phyloP scores from a whole-genome alignment of 2,329 filamentous ascomycete species.

The Clarireedia paspali region DNA sequence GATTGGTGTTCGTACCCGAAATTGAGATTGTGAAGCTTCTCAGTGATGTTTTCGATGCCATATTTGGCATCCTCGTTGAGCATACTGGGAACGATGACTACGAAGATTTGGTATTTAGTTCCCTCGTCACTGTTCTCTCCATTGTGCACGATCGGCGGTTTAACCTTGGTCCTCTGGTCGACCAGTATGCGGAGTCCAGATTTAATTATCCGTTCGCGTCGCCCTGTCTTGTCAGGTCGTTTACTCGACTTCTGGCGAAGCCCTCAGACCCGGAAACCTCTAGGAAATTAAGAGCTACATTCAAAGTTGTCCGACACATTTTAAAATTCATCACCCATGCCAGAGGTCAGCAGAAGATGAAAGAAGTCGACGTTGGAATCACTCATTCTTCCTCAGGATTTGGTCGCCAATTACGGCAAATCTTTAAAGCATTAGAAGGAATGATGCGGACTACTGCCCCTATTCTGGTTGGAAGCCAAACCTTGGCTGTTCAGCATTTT shows the following conservation, averaged over 20 bases:
- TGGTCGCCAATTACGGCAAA: slow-evolving; percentile 71
- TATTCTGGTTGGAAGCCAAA: slow-evolving; percentile 87
- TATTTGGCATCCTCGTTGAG: slow-evolving; percentile 88
- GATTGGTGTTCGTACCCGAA: slow-evolving; percentile 88
- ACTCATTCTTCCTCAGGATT: slow-evolving; percentile 67
- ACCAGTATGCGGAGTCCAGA: slow-evolving; percentile 78
- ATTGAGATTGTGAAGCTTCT: slow-evolving; percentile 96
- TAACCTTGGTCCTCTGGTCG: slow-evolving; percentile 82
- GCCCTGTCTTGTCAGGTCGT: slow-evolving; percentile 78
- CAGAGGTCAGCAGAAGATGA: slow-evolving; percentile 76
- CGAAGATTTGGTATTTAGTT: slow-evolving; percentile 87
- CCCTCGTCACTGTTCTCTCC: slow-evolving; percentile 79
- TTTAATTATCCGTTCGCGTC: slow-evolving; percentile 94
- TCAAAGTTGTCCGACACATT: slow-evolving; percentile 90
- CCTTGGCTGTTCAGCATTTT: slow-evolving; percentile 89
- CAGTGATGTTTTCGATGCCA: slow-evolving; percentile 77
- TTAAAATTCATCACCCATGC: slow-evolving; percentile 93
- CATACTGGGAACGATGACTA: slow-evolving; percentile 87
- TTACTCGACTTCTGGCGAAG: slow-evolving; percentile 73
- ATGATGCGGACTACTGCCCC: slow-evolving; percentile 86
- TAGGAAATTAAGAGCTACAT: slow-evolving; percentile 77
- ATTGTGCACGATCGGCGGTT: slow-evolving; percentile 94
- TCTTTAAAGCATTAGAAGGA: slow-evolving; percentile 83
- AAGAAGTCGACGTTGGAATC: slow-evolving; percentile 81
- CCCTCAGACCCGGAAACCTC: slow-evolving; percentile 78